phyloP scores from a whole-genome alignment of 1,284 basidiomycete species.

The Tilletiaria anomala region DNA sequence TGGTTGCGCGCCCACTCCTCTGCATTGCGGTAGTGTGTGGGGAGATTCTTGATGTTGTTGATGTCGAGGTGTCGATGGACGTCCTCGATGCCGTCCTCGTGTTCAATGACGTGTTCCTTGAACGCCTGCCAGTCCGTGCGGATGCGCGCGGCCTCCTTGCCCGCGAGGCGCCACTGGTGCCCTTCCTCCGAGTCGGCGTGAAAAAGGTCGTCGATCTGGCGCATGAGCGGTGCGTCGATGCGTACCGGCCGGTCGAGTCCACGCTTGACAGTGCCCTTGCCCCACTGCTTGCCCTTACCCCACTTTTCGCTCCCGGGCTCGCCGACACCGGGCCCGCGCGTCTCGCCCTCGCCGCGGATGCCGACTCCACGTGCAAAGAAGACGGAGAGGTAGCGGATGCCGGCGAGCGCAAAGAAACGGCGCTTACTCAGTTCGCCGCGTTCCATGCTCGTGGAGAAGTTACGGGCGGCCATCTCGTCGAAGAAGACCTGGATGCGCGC shows the following conservation, averaged over 20 bases:
- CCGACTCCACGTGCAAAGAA: conserved; percentile 6
- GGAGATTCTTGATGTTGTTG: conserved; percentile 3
- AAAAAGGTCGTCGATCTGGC: conserved; percentile 3
- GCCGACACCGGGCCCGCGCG: conserved; percentile 5
- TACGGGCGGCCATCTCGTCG: conserved; percentile 3
- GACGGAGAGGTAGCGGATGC: conserved; percentile 3
- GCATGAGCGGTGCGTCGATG: neutral
- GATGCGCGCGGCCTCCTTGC: conserved; percentile 1
- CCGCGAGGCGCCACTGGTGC: conserved; percentile 1
- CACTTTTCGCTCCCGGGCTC: conserved; percentile 6
- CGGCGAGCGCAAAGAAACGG: conserved; percentile 3
- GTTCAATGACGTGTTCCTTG: conserved; percentile 7
- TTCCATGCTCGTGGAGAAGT: conserved; percentile 4
- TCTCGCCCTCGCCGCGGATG: conserved; percentile 8
- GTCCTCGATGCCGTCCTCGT: conserved; percentile 6
- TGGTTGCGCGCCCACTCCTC: conserved; percentile 33
- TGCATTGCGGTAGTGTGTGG: conserved; percentile 3
- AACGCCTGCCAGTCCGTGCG: conserved; percentile 4
- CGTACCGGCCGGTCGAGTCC: conserved; percentile 5
- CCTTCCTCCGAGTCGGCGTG: neutral
- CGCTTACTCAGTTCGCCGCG: conserved; percentile 4
- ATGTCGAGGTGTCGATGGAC: conserved; percentile 3
- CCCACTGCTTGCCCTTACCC: conserved; percentile 8
- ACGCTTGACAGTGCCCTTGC: conserved; percentile 7
- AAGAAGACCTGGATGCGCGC: conserved; percentile 4